phyloP scores from a whole-genome alignment of 371 early-diverging fungal species.

The Syncephalastrum contaminatum region DNA sequence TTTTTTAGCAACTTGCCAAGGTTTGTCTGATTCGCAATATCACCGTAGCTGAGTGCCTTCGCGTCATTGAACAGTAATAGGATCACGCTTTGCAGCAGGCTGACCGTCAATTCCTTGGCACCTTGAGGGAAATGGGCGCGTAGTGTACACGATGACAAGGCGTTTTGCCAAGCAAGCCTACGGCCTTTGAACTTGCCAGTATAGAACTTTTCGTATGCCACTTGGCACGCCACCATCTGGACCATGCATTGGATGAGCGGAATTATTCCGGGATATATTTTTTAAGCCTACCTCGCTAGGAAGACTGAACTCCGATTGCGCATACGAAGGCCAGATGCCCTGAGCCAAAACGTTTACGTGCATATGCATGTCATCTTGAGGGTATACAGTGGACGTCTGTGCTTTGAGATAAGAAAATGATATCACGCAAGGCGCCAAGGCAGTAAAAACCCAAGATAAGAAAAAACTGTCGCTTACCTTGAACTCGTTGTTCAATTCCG shows the following conservation, averaged over 20 bases:
- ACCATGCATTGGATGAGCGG: constrained; percentile 1
- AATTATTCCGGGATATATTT: too few relatives aligned
- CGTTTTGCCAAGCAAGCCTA: constrained; percentile 82
- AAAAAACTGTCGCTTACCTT: constrained; percentile 37
- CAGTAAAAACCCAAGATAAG: neutral
- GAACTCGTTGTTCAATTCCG: constrained; percentile 63
- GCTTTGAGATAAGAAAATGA: neutral
- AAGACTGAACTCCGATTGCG: constrained; percentile 60
- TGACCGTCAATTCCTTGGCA: constrained; percentile 68
- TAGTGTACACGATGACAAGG: constrained; percentile 74
- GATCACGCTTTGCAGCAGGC: constrained; percentile 73
- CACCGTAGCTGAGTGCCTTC: constrained; percentile 53
- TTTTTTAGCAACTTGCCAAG: constrained; percentile 43
- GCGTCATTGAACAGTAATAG: constrained; percentile 74
- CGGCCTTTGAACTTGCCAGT: constrained; percentile 73
- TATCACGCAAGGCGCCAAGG: too few relatives aligned
- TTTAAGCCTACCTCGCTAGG: constrained; percentile 60
- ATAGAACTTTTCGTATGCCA: constrained; percentile 77
- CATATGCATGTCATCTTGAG: constrained; percentile 66
- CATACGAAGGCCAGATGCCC: constrained; percentile 90
- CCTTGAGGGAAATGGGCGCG: constrained; percentile 62
- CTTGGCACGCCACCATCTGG: constrained; percentile 65
- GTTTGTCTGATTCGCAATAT: constrained; percentile 62
- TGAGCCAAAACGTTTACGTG: constrained; percentile 81
- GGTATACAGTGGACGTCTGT: constrained; percentile 16